Evolutionary conservation across 2,329 filamentous ascomycete genomes (phyloP).

Genomic region (Diplocarpon mali): DNA sequence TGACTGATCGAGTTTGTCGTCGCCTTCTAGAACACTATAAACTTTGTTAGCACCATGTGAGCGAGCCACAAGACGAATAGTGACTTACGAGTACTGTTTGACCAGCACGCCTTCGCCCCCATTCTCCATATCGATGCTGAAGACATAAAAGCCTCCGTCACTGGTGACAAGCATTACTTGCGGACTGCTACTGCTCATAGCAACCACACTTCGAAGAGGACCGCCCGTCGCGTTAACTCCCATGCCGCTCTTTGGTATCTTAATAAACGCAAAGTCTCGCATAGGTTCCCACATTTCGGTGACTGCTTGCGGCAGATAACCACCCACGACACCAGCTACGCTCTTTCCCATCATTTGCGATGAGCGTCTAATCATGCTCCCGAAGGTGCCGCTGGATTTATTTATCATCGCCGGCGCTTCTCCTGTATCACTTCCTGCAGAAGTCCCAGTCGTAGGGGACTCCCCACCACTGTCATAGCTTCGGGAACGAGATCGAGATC

Average conservation of each 20-base stretch:
- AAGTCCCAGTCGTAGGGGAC: slow-evolving; percentile 31
- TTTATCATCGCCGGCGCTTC: slow-evolving; percentile 28
- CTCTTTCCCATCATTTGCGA: slow-evolving; percentile 88
- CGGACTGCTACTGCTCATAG: slow-evolving; percentile 87
- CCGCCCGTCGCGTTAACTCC: slow-evolving; percentile 29
- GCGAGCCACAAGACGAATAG: background rate
- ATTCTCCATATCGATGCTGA: slow-evolving; percentile 87
- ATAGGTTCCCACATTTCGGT: slow-evolving; percentile 97
- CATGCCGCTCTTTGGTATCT: slow-evolving; percentile 57
- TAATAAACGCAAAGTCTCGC: slow-evolving; percentile 93
- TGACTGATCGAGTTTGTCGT: slow-evolving; percentile 26
- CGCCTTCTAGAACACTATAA: slow-evolving; percentile 25
- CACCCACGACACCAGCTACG: slow-evolving; percentile 79
- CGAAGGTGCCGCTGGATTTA: slow-evolving; percentile 64
- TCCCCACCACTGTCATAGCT: slow-evolving; percentile 46
- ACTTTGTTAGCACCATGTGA: background rate
- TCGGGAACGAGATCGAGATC: slow-evolving; percentile 27
- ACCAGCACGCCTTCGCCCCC: slow-evolving; percentile 86
- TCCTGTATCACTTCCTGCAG: slow-evolving; percentile 23
- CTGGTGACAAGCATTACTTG: slow-evolving; percentile 98
- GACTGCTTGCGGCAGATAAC: slow-evolving; percentile 85
- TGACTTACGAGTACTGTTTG: slow-evolving; percentile 81
- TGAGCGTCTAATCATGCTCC: slow-evolving; percentile 84
- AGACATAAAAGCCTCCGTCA: slow-evolving; percentile 90
- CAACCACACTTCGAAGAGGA: slow-evolving; percentile 80